Percentiles rank a stretch among this genome's conserved stretches.
Evolutionary conservation across 805 yeast species (phyloP).

Genomic region (Barnettozyma pratensis): DNA sequence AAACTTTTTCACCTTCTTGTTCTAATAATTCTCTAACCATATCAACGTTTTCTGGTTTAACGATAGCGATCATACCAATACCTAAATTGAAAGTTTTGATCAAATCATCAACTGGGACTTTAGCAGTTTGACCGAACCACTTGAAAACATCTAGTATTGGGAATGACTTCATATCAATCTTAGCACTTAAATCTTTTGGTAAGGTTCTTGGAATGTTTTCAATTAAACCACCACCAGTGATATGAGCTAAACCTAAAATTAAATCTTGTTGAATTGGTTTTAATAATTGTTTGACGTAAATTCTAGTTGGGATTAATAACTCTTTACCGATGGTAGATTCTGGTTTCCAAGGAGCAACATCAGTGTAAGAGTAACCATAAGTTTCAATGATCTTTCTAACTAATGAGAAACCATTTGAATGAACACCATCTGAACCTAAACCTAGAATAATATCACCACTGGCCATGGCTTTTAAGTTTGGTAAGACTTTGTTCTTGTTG

Average conservation of each 20-base stretch:
- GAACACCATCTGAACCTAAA: conserved; percentile 86
- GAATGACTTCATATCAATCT: conserved; percentile 76
- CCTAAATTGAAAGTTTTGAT: conserved; percentile 94
- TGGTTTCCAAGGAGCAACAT: conserved; percentile 80
- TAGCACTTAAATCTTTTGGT: conserved; percentile 75
- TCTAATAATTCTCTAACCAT: conserved; percentile 48
- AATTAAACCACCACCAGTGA: conserved; percentile 97
- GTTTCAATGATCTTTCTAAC: conserved; percentile 88
- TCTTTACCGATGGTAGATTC: conserved; percentile 77
- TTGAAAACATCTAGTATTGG: conserved; percentile 82
- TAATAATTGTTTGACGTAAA: conserved; percentile 87
- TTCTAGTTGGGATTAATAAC: conserved; percentile 83
- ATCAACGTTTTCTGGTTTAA: conserved; percentile 59
- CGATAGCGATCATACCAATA: conserved; percentile 92
- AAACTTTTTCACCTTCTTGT: conserved; percentile 71
- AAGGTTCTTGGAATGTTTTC: conserved; percentile 95
- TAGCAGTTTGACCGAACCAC: conserved; percentile 91
- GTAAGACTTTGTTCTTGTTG: conserved; percentile 65
- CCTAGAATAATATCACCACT: conserved; percentile 84
- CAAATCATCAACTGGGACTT: conserved; percentile 80
- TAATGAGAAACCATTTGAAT: conserved; percentile 94
- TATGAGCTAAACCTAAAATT: conserved; percentile 87
- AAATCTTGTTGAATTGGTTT: conserved; percentile 64
- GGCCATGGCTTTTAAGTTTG: conserved; percentile 60
- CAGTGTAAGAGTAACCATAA: conserved; percentile 64